phyloP scores from a whole-genome alignment of 2,329 filamentous ascomycete genomes.

The Diaporthe velutina region DNA sequence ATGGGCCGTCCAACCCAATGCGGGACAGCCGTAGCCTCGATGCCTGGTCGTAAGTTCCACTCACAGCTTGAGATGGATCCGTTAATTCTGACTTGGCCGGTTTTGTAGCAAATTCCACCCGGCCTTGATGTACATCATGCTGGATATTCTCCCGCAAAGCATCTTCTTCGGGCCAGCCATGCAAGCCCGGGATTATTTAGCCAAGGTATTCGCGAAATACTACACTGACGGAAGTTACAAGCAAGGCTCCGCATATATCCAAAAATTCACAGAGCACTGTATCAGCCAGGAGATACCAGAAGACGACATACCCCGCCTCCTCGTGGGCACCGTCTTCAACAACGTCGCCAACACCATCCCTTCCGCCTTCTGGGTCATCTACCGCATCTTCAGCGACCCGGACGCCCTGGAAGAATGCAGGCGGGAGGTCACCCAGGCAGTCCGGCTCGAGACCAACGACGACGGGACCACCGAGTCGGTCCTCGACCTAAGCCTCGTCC shows the following conservation, averaged over 20 bases:
- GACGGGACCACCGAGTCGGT: neutral
- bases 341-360: constrained; percentile 33
- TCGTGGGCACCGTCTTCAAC: constrained; percentile 32
- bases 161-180: constrained; percentile 27
- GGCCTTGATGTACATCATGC: constrained; percentile 41
- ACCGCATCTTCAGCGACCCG: constrained; percentile 33
- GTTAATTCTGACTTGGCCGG: no score
- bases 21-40: constrained; percentile 30
- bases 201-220: constrained; percentile 33
- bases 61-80: no score
- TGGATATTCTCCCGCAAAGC: constrained; percentile 40
- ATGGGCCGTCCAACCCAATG: constrained; percentile 41
- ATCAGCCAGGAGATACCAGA: constrained; percentile 18
- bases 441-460: neutral
- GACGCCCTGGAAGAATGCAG: neutral
- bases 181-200: neutral
- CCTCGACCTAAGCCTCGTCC: constrained; percentile 12
- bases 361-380: constrained; percentile 33
- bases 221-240: constrained; percentile 34
- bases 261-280: constrained; percentile 35
- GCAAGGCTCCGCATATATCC: constrained; percentile 37
- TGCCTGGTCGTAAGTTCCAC: constrained; percentile 34
- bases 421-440: neutral
- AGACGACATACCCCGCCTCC: constrained; percentile 9
- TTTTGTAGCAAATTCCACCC: constrained; percentile 38